These are phyloP conservation scores for Chalaropsis thielavioides DNA, from an alignment of 2,329 filamentous ascomycete species.

Conservation along the genomic window DNA sequence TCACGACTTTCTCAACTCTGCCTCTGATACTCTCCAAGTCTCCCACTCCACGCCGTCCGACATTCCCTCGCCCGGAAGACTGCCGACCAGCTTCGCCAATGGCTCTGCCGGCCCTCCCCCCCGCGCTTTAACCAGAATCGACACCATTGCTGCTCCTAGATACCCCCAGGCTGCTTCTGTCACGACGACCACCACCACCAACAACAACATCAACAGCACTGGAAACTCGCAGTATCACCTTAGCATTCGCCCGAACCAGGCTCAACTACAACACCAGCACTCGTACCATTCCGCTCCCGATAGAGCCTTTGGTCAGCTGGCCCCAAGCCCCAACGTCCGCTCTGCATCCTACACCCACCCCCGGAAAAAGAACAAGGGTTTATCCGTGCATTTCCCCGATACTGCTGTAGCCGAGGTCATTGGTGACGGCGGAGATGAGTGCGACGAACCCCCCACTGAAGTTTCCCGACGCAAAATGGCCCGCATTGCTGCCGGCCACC, in stretches of 20 bases:
- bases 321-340: conserved; percentile 31
- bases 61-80: conserved; percentile 21
- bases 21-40: conserved; percentile 41
- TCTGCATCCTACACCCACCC: conserved; percentile 24
- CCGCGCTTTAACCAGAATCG: conserved; percentile 31
- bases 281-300: conserved; percentile 30
- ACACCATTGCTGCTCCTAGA: conserved; percentile 40
- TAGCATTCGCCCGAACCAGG: conserved; percentile 9
- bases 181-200: background rate
- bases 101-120: conserved; percentile 7
- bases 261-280: conserved; percentile 18
- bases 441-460: conserved; percentile 54
- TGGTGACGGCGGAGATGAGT: conserved; percentile 82
- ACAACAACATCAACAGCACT: background rate
- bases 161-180: conserved; percentile 35
- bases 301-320: conserved; percentile 28
- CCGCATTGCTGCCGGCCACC: conserved; percentile 23
- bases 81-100: conserved; percentile 25
- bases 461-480: conserved; percentile 43
- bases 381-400: conserved; percentile 61
- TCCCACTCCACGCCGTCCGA: conserved; percentile 32
- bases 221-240: conserved; percentile 10
- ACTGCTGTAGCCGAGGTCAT: conserved; percentile 59
- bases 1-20: conserved; percentile 42
- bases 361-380: conserved; percentile 45